These are phyloP conservation scores for Suillus alpinus DNA, from an alignment of 768 basidiomycete genomes.

Conservation along the genomic window DNA sequence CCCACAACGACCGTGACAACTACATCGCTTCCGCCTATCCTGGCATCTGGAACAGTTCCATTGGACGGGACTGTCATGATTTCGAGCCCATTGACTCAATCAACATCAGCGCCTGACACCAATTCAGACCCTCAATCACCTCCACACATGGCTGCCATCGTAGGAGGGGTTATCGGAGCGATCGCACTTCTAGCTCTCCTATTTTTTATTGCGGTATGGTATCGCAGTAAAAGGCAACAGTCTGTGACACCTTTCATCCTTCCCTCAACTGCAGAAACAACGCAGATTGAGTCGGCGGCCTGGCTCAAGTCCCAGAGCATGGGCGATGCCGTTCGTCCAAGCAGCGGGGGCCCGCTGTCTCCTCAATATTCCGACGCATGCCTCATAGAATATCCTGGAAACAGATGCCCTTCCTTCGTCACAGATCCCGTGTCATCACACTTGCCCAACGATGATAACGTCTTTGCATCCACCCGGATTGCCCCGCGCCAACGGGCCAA, in stretches of 20 bases:
- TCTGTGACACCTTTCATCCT: neutral
- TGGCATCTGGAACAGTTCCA: neutral
- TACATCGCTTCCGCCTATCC: neutral
- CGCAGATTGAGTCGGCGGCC: neutral
- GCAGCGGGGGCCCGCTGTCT: neutral
- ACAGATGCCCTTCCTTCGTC: neutral
- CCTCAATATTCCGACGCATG: conserved; percentile 1
- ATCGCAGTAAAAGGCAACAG: neutral
- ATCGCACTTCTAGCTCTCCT: neutral
- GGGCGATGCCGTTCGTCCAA: neutral
- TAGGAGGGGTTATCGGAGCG: neutral
- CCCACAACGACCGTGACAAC: too few relatives aligned
- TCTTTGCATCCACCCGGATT: neutral
- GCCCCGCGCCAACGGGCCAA: neutral
- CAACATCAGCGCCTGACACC: neutral
- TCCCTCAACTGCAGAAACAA: neutral
- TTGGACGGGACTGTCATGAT: neutral
- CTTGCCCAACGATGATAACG: neutral
- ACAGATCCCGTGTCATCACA: neutral
- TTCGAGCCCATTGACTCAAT: too few relatives aligned
- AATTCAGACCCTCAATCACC: neutral
- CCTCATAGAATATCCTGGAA: neutral
- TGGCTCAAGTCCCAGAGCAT: neutral
- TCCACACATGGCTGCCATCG: neutral
- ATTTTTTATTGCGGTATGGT: neutral